Base-by-base conservation (phyloP, 768 basidiomycete genomes). In the Mycena rebaudengoi region DNA sequence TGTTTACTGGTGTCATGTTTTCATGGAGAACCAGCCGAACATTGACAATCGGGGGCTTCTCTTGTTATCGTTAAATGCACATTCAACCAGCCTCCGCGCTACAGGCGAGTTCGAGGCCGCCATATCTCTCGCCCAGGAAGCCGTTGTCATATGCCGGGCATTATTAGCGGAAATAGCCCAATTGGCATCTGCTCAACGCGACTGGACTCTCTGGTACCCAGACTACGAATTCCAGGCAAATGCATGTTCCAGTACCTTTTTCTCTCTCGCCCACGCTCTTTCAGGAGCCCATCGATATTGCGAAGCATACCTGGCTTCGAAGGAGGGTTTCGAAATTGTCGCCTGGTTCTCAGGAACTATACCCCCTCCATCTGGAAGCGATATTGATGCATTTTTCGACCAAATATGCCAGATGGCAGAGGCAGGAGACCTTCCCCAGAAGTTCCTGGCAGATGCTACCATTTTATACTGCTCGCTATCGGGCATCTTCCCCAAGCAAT, bases 321-420 rank as follows among this genome's bases (percentile, higher is more conserved):
- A 8, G 7, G 32, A 52, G n/a, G 50, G 20, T 37, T 52, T 33
- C 35, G 13, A 52, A 13, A 33, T 21, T 16, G 7, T n/a, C 35
- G 12, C 20, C 26, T 10, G 12, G 23, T 52, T 52, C 6, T 35
- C 41, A 8, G 11, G 32, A 32, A 13, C 35, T 32, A 44, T 44
- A 11, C 20, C 8, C 16, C 50, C 21, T 37, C 20, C 16, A 5
- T 20, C 8, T 14, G 20, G 50, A 39, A 23, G 14, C 7, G n/a
- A 52, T 28, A 44, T 60, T 10, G 49, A 60, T 25, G 10, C 29
- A 1, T 52, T 52, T 18, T 7, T 60, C 10, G 21, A 52, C 26
- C 48, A 43, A 29, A 60, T 60, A 1, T 60, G 59, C 50, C 33
- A 26, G 7, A 20, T 60, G 32, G 59, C 48, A 23, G 50, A 50